A percentile compares a stretch with the other conserved stretches of the same genome.
These are phyloP conservation scores for Helianthus annuus DNA, from an alignment of 129 eudicot genomes.

Conservation along the genomic window DNA sequence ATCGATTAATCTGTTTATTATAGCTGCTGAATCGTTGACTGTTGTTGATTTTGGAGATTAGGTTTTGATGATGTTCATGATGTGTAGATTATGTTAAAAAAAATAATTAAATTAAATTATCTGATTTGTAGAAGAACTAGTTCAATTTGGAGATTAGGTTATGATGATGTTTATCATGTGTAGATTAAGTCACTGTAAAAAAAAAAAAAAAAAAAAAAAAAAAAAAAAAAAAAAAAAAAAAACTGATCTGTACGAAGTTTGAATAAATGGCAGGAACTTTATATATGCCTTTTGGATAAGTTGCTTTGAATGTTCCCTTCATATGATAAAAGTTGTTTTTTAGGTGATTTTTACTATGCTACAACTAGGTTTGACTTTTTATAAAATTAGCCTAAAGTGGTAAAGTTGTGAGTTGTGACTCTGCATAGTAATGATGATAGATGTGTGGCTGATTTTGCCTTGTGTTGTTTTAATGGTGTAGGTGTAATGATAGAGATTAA, in stretches of 20 bases:
- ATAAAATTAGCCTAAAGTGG: neutral
- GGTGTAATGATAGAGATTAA: slow-evolving; percentile 33
- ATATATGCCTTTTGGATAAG: slow-evolving; percentile 3
- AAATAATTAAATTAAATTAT: no score
- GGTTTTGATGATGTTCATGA: no score
- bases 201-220: no score
- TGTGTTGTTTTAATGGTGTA: slow-evolving; percentile 19
- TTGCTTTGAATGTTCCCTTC: neutral
- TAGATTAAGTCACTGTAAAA: slow-evolving; percentile 13
- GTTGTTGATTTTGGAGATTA: slow-evolving; percentile 1
- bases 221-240: no score
- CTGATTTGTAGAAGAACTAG: no score
- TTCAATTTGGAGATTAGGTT: slow-evolving; percentile 12
- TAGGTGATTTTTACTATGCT: slow-evolving; percentile 13
- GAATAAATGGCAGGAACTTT: slow-evolving; percentile 17
- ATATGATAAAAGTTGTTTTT: neutral
- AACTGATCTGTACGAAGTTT: slow-evolving; percentile 5
- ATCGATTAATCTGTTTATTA: no score
- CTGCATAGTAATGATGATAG: neutral
- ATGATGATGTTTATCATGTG: slow-evolving; percentile 16
- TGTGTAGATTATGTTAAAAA: neutral
- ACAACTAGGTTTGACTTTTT: neutral
- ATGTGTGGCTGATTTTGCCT: slow-evolving; percentile 9
- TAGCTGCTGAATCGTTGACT: slow-evolving; percentile 27
- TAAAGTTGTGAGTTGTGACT: no score